phyloP scores from a whole-genome alignment of 2,329 filamentous ascomycete species.

The Fusarium concolor region DNA sequence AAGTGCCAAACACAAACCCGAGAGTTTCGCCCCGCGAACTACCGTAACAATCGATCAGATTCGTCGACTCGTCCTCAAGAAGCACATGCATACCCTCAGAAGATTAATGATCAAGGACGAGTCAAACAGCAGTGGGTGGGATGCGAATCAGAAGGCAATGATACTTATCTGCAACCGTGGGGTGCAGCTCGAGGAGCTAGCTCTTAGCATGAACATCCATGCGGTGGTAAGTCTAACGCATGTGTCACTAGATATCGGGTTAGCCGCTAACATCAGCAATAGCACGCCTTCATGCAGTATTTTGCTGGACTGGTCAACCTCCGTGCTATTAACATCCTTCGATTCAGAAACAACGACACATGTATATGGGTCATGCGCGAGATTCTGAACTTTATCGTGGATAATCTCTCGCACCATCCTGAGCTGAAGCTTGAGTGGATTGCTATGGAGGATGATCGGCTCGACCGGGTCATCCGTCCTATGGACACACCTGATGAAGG shows the following conservation, averaged over 20 bases:
- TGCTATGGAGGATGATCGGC: conserved; percentile 63
- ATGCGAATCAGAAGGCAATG: conserved; percentile 66
- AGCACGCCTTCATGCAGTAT: conserved; percentile 70
- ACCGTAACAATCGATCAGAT: conserved; percentile 68
- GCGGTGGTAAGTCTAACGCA: conserved; percentile 61
- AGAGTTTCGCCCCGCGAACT: conserved; percentile 64
- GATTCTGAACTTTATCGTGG: conserved; percentile 68
- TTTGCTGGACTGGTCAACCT: conserved; percentile 61
- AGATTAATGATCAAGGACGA: conserved; percentile 72
- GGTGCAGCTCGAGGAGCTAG: conserved; percentile 64
- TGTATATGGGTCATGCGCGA: conserved; percentile 68
- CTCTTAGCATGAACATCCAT: conserved; percentile 64
- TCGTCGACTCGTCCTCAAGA: conserved; percentile 65
- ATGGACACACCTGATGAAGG: conserved; percentile 48
- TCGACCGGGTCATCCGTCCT: conserved; percentile 62
- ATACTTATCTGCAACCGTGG: conserved; percentile 65
- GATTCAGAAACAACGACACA: conserved; percentile 66
- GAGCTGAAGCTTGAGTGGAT: conserved; percentile 69
- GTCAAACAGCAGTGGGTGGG: conserved; percentile 62
- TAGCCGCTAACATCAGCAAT: conserved; percentile 17
- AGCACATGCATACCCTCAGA: conserved; percentile 66
- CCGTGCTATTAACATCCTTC: conserved; percentile 66
- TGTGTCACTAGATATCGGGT: not conserved
- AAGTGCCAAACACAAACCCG: conserved; percentile 61
- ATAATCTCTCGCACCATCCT: conserved; percentile 67